Conservation (phyloP, 306 rosid genomes). For the Quercus cerris region DNA sequence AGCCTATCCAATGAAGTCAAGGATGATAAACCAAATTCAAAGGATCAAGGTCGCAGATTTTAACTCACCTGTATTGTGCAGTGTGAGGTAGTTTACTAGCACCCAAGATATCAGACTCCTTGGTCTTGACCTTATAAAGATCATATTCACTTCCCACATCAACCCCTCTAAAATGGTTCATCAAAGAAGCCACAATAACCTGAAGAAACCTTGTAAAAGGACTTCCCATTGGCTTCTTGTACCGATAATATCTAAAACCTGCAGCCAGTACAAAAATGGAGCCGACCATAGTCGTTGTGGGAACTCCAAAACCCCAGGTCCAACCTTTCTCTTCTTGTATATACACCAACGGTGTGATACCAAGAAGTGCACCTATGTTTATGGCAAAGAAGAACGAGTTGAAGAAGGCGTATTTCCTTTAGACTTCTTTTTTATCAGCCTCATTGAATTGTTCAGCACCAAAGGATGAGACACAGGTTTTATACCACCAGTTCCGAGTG, state of each 20-base stretch:
- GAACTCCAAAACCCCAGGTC: conserved; percentile 50
- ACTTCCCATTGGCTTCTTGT: conserved; percentile 57
- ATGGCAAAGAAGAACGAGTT: conserved; percentile 63
- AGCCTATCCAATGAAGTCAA: too few relatives aligned
- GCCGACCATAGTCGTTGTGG: conserved; percentile 22
- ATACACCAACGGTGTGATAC: conserved; percentile 45
- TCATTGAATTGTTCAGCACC: conserved; percentile 69
- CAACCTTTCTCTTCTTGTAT: conserved; percentile 41
- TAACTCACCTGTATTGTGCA: conserved; percentile 40
- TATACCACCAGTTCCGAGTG: conserved; percentile 61
- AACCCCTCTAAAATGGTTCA: conserved; percentile 41
- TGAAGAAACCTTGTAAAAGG: conserved; percentile 55
- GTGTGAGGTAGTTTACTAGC: conserved; percentile 45
- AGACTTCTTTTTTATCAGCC: conserved; percentile 37
- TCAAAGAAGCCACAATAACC: conserved; percentile 35
- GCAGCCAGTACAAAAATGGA: conserved; percentile 28
- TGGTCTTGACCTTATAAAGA: conserved; percentile 44
- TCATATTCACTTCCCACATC: background rate
- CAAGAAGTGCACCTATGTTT: conserved; percentile 53
- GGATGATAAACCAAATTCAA: background rate
- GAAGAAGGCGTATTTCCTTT: conserved; percentile 48
- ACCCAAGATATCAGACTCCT: conserved; percentile 37
- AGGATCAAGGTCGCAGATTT: background rate
- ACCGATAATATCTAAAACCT: conserved; percentile 39
- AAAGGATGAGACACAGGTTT: conserved; percentile 68